A percentile compares a stretch with the other conserved stretches of the same genome.
Evolutionary conservation across 805 yeast genomes (phyloP).

Genomic region (Kluyveromyces siamensis): DNA sequence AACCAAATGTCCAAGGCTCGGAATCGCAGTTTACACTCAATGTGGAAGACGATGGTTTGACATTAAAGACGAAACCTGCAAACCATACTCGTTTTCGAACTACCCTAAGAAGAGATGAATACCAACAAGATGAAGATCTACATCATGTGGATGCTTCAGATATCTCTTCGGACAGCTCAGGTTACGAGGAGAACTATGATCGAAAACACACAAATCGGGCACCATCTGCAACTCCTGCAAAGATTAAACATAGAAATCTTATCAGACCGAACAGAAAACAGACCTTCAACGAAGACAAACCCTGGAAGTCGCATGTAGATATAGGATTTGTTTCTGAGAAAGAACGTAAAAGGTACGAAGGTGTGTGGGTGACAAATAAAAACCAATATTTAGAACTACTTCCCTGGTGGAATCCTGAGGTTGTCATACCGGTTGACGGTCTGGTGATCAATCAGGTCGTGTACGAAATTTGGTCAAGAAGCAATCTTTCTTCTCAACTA

Average conservation of each 20-base stretch:
- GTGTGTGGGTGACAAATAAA: constrained; percentile 85
- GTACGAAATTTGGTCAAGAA: constrained; percentile 70
- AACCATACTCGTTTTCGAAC: constrained; percentile 14
- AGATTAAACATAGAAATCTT: constrained; percentile 3
- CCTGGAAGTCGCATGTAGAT: constrained; percentile 83
- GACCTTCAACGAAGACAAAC: constrained; percentile 76
- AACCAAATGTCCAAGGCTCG: neutral
- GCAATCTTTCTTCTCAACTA: constrained; percentile 56
- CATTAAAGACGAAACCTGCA: neutral
- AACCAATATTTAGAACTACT: constrained; percentile 46
- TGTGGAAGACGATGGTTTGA: neutral
- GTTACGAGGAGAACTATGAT: neutral
- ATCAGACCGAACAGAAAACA: constrained; percentile 17
- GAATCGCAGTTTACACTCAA: neutral
- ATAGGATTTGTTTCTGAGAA: constrained; percentile 41
- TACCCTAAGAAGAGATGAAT: constrained; percentile 20
- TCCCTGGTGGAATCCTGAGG: constrained; percentile 22
- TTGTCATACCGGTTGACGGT: constrained; percentile 23
- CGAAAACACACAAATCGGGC: neutral
- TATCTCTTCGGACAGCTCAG: neutral
- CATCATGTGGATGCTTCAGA: neutral
- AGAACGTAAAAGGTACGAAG: constrained; percentile 86
- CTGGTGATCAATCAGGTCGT: constrained; percentile 44
- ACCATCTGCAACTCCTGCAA: neutral
- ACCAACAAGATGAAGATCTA: constrained; percentile 3